Evolutionary conservation across 495 filamentous ascomycete species (phyloP), one percentile per base, ranked within the genome.

Genomic region (Xylona heveae): DNA sequence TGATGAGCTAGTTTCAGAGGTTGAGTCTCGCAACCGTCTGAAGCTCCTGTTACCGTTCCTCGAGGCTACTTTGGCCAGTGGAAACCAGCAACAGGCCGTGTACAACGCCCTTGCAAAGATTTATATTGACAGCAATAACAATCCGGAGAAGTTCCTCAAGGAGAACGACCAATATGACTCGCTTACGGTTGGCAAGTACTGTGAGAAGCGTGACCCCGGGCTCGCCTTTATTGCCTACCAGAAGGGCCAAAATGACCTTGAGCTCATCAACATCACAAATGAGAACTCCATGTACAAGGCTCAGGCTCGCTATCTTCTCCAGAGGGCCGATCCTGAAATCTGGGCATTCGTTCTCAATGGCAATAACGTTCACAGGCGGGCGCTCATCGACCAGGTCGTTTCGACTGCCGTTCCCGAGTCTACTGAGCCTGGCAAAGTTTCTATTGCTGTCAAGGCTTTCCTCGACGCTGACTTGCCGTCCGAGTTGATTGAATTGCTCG

Each of bases 91-190:
- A 53, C 81, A 90, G 55, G 90, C 88, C 18, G 81, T 99, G 28
- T 99, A 83, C 64, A 94, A 99, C 42, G 90, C 90, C 9, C 67
- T 99, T 22, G 90, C 90, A 5, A 99, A 99, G 74, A 95, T 99
- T 39, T 99, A 99, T 59, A 99, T 99, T 41, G 90, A 95, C 53
- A 85, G 76, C 51, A 99, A 99, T 63, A 94, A 93, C 57, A 82
- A 92, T 49, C 90, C 90, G 0, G 90, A 99, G 65, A 85, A 80
- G 48, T 99, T 99, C 64, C 61, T 99, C 28, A 91, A 82, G 61
- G 88, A 95, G 56, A 99, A 95, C 50, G 80, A 94, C 42, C 69
- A 88, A 51, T 99, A 99, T 45, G 90, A 99, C 52, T 73, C 90
- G 2, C 57, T 94, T 24, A 70, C 61, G 14, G 81, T 99, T 38